Evolutionary conservation across 257 asterid genomes (phyloP).

Genomic region (Ocimum tenuiflorum): DNA sequence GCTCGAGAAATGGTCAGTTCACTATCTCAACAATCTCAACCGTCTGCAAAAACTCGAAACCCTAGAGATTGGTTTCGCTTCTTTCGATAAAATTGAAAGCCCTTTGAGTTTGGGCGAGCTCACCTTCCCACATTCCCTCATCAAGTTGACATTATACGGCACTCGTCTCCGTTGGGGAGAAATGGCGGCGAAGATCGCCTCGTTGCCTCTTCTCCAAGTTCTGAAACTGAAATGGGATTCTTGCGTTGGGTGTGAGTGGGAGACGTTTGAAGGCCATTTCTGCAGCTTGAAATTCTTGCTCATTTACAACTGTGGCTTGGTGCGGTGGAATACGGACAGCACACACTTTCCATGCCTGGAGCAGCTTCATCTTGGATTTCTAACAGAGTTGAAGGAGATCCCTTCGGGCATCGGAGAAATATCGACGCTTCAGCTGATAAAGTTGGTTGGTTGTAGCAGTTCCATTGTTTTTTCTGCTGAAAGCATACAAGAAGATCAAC

Average conservation of each 20-base stretch:
- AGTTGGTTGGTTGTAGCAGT: background rate
- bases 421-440: background rate
- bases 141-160: background rate
- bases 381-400: background rate
- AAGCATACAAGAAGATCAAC: background rate
- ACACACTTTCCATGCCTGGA: background rate
- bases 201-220: background rate
- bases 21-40: background rate
- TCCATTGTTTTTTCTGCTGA: background rate
- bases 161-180: background rate
- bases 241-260: background rate
- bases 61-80: background rate
- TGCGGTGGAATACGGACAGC: background rate
- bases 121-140: background rate
- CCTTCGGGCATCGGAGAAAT: no score
- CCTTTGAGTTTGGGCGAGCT: background rate
- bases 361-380: background rate
- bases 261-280: background rate
- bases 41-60: constrained; percentile 1
- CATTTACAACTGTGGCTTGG: background rate
- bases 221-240: background rate
- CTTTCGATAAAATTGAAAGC: background rate
- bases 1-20: background rate
- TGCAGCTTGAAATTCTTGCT: background rate
- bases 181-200: background rate